Conservation (phyloP, 176 grass and related monocot genomes). For the Phragmites australis region DNA sequence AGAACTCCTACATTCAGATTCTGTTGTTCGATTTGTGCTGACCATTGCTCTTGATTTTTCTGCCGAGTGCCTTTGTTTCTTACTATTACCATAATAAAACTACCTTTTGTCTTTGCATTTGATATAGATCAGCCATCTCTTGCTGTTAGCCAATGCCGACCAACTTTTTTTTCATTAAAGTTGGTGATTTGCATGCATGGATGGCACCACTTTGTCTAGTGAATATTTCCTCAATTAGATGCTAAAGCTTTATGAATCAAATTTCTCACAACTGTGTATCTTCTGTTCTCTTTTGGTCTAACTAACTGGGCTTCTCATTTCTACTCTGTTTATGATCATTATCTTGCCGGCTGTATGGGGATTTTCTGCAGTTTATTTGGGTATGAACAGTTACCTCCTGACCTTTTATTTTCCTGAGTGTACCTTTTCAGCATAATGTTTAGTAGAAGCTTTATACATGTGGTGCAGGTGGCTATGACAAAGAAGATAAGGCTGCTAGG, state of each 20-base stretch:
- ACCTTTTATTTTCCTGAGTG: not conserved
- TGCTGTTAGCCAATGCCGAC: not conserved
- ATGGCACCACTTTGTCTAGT: not conserved
- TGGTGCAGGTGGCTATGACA: conserved; percentile 84
- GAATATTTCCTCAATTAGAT: conserved; percentile 16
- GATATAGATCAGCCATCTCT: not conserved
- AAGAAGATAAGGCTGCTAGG: conserved; percentile 86
- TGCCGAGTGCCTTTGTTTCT: not conserved
- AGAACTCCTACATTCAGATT: not conserved
- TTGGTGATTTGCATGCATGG: not conserved
- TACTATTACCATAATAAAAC: not conserved
- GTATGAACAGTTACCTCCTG: conserved; percentile 41
- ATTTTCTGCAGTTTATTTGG: conserved; percentile 74
- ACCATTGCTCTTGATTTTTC: not conserved
- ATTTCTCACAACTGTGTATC: not conserved
- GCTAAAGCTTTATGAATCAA: not conserved
- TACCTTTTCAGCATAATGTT: conserved; percentile 8
- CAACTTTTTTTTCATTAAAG: not conserved
- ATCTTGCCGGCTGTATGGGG: conserved; percentile 9
- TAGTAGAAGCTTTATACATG: not conserved
- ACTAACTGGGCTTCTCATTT: conserved; percentile 37
- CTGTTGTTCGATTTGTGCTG: too few species aligned
- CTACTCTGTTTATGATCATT: conserved; percentile 29
- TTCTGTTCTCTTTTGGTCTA: conserved; percentile 13
- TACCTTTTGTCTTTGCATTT: not conserved